Conservation (phyloP, 2,329 filamentous ascomycete genomes). For the Epichloe typhina region DNA sequence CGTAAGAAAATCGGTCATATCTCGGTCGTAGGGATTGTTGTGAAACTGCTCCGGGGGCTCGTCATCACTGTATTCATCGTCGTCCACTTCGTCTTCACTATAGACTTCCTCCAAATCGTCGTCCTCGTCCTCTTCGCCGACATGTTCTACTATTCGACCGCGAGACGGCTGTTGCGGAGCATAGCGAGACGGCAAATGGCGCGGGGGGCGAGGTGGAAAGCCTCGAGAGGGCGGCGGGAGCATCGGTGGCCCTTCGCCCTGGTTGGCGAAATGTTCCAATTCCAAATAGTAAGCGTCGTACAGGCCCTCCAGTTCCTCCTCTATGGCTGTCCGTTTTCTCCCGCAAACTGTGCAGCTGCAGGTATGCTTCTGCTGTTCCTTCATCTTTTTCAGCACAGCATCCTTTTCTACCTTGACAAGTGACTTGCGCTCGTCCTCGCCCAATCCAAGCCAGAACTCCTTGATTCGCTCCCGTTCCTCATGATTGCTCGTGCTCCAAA, state of each 20-base stretch:
- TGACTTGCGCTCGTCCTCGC: slow-evolving; percentile 87
- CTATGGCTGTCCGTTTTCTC: slow-evolving; percentile 88
- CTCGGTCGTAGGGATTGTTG: slow-evolving; percentile 44
- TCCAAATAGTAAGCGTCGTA: slow-evolving; percentile 99
- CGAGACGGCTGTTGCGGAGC: slow-evolving; percentile 57
- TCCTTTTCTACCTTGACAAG: slow-evolving; percentile 98
- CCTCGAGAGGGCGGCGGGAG: slow-evolving; percentile 38
- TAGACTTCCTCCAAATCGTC: slow-evolving; percentile 39
- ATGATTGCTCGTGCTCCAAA: slow-evolving; percentile 92
- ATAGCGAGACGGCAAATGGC: slow-evolving; percentile 44
- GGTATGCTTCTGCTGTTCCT: slow-evolving; percentile 98
- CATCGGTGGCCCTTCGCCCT: slow-evolving; percentile 52
- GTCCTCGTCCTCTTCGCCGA: slow-evolving; percentile 42
- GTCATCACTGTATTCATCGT: slow-evolving; percentile 51
- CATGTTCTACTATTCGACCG: slow-evolving; percentile 59
- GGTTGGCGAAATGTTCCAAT: slow-evolving; percentile 91
- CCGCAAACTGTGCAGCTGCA: slow-evolving; percentile 97
- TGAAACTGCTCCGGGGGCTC: slow-evolving; percentile 58
- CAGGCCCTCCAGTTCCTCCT: slow-evolving; percentile 92
- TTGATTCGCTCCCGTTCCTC: slow-evolving; percentile 96
- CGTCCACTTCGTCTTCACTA: slow-evolving; percentile 41
- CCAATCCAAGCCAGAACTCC: slow-evolving; percentile 91
- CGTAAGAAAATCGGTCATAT: slow-evolving; percentile 79
- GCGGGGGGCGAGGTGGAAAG: slow-evolving; percentile 45
- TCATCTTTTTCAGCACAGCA: slow-evolving; percentile 97